Evolutionary conservation across 345 rosid species (phyloP).

Genomic region (Moringa oleifera): DNA sequence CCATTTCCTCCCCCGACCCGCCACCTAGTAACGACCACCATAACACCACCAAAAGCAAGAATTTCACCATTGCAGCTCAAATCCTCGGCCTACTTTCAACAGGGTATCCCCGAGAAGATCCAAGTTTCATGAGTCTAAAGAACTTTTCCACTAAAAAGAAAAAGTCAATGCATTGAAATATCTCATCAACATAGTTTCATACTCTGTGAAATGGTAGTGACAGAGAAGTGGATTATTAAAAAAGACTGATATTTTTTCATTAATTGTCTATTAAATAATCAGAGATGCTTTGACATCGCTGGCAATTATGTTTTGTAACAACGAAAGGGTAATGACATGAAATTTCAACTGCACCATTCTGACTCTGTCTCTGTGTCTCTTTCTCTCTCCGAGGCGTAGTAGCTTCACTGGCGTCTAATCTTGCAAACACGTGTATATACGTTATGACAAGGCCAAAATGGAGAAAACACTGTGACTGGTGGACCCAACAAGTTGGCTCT

Average conservation of each 20-base stretch:
- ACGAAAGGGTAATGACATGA: neutral
- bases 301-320: neutral
- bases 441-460: neutral
- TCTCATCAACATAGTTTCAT: neutral
- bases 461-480: neutral
- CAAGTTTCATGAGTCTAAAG: slow-evolving; percentile 23
- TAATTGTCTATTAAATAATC: neutral
- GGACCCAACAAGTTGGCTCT: neutral
- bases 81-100: slow-evolving; percentile 26
- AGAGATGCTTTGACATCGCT: neutral
- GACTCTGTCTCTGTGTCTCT: neutral
- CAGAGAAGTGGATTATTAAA: slow-evolving; percentile 17
- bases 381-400: neutral
- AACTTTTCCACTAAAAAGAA: neutral
- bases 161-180: slow-evolving; percentile 36
- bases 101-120: slow-evolving; percentile 32
- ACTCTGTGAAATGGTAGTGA: slow-evolving; percentile 19
- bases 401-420: neutral
- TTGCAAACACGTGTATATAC: neutral
- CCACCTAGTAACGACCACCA: slow-evolving; percentile 19
- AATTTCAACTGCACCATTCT: neutral
- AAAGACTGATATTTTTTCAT: neutral
- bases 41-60: slow-evolving; percentile 23
- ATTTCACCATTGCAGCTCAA: slow-evolving; percentile 33
- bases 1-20: slow-evolving; percentile 30